Percentiles rank a stretch among this genome's conserved stretches.
Evolutionary conservation across 192 early-diverging fungal species (phyloP).

Genomic region (Mortierella claussenii): DNA sequence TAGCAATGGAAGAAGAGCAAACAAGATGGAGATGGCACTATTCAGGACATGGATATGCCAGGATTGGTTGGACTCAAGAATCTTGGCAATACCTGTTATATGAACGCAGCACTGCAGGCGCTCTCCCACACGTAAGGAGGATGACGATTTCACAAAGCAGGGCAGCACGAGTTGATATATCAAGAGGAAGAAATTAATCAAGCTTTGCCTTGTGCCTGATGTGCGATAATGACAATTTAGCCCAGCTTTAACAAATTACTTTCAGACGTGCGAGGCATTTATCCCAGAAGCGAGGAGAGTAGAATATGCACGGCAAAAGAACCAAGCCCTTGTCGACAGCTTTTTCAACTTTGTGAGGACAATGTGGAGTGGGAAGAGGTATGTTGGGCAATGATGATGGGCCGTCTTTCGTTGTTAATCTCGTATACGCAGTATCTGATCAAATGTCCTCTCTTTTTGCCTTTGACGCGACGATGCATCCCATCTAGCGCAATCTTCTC

Average conservation of each 20-base stretch:
- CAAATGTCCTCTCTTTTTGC: too few relatives aligned
- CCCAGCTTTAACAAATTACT: conserved; percentile 46
- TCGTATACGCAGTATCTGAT: too few relatives aligned
- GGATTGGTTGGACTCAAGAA: conserved; percentile 57
- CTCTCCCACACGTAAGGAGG: conserved; percentile 50
- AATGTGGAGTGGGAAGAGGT: conserved; percentile 58
- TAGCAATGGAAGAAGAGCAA: conserved; percentile 48
- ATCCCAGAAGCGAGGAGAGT: conserved; percentile 41
- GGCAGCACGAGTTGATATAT: neutral
- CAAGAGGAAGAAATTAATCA: neutral
- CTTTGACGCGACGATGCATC: too few relatives aligned
- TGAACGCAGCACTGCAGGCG: conserved; percentile 54
- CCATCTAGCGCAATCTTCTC: conserved; percentile 42
- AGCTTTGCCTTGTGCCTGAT: neutral
- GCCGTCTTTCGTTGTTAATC: too few relatives aligned
- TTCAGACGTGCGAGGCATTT: conserved; percentile 55
- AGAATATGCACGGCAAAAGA: conserved; percentile 47
- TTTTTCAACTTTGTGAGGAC: conserved; percentile 46
- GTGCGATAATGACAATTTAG: conserved; percentile 18
- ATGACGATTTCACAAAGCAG: neutral
- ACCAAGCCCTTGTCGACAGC: conserved; percentile 43
- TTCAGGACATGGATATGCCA: conserved; percentile 48
- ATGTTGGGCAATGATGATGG: too few relatives aligned
- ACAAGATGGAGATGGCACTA: conserved; percentile 32
- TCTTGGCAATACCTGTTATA: conserved; percentile 56